Conservation (phyloP, 352 stramenopile genomes). For the Phytophthora niederhauseri region DNA sequence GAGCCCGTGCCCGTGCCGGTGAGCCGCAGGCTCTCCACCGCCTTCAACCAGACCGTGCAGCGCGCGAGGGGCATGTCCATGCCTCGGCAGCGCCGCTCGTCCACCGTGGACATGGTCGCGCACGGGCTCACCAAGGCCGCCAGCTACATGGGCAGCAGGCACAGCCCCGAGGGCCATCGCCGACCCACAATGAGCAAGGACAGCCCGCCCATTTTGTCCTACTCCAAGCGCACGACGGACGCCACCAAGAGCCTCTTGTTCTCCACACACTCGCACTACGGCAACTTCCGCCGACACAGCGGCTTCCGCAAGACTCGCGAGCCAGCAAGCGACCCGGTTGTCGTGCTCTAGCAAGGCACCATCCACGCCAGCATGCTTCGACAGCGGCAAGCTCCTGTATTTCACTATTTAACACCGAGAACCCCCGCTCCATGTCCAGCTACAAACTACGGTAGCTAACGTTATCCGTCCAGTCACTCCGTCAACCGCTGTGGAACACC, state of each 20-base stretch:
- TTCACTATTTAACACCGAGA: conserved; percentile 32
- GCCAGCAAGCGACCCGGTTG: conserved; percentile 41
- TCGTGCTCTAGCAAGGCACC: conserved; percentile 21
- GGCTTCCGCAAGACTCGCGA: conserved; percentile 56
- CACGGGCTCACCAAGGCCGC: conserved; percentile 41
- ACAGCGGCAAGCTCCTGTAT: conserved; percentile 5
- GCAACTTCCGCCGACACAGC: conserved; percentile 60
- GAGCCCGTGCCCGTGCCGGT: conserved; percentile 23
- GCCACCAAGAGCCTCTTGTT: conserved; percentile 43
- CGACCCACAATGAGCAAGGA: conserved; percentile 39
- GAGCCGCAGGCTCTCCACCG: conserved; percentile 32
- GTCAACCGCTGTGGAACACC: conserved; percentile 10
- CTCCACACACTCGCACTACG: conserved; percentile 51
- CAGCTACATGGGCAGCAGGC: conserved; percentile 35
- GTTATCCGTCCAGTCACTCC: conserved; percentile 22
- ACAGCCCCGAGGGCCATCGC: conserved; percentile 18
- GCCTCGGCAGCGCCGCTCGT: conserved; percentile 32
- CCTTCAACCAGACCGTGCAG: conserved; percentile 39
- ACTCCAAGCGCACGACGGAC: conserved; percentile 42
- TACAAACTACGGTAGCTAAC: conserved; percentile 8
- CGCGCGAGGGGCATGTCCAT: conserved; percentile 41
- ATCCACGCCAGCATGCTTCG: neutral
- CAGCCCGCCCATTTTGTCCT: conserved; percentile 46
- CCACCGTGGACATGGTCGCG: conserved; percentile 36
- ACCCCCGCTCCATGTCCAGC: conserved; percentile 12